Base-by-base conservation (phyloP, 345 rosid genomes). In the Brassica incana region DNA sequence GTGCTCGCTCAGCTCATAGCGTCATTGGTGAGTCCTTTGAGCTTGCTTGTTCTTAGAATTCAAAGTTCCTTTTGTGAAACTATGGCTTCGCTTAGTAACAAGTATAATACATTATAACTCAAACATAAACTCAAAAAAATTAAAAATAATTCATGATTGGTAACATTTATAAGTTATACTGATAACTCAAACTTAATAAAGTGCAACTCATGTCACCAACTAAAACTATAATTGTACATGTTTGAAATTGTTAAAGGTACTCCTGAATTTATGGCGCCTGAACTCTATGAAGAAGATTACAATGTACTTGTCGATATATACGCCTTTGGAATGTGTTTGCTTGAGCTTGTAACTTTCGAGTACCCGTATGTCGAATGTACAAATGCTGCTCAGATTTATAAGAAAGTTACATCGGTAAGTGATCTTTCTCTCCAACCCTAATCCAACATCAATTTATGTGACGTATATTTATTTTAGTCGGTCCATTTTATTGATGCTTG, bases 181-280 rank as follows among this genome's bases (percentile, higher is more conserved):
- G 11, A 12, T 48, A 48, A 48, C 15, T 48, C 56, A 48, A 48
- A 14, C 16, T 48, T 48, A 48, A 48, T 48, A 5, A 48, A 48
- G 54, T 48, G 54, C 54, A 48, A 48, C 54, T 48, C 56, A 48
- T 48, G 56, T 48, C 2, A 45, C 52, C 52, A 45, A 11, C 11
- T n/a, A 45, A 10, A 45, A 11, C 54, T 69, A 52, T 12, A 63
- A 20, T 20, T 70, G 8, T 71, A 45, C 5, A n/a, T 59, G 27
- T 63, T 72, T 75, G 64, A 2, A 65, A 75, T n/a, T 70, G 9
- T 66, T 63, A 67, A 67, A 93, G 99, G 98, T 69, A 96, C 99
- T 65, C 99, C 99, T 12, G 99, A 92, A 38, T 96, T 92, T 81
- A 96, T 96, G 99, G 99, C 99, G 2, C 99, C 99, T 0, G 99